Evolutionary conservation across 2,329 filamentous ascomycete species (phyloP), one percentile per base, ranked within the genome.

Genomic region (Setomelanomma holmii): DNA sequence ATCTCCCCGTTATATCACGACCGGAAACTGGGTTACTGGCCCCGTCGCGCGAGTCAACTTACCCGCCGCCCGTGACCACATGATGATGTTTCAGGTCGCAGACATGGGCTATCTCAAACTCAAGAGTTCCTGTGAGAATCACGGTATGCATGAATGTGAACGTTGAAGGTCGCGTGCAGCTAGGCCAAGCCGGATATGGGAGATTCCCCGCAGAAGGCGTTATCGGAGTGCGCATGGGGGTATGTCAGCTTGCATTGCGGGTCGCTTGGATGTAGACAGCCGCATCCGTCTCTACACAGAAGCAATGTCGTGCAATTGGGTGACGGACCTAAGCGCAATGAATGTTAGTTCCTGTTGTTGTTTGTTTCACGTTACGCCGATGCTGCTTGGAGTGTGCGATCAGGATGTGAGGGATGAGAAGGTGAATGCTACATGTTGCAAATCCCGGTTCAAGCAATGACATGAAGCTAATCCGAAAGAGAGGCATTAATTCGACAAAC

Each of bases 161-260:
- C 16, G 34, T 36, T n/a, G 4, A 36, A 17, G 24, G 24, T 12
- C 6, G 7, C 16, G n/a, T 17, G 34, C 34, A 16, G 34, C 3
- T 7, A 10, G 34, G 34, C 43, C 43, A 45, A 45, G 43, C 33
- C 33, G 33, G 43, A 36, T 23, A 16, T 2, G 33, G 30, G 16
- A 35, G 14, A 24, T 40, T 40, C 35, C 33, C 45, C 24, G 44
- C 44, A 35, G 8, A 11, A 45, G 21, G 51, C 42, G 42, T 45
- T 45, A 17, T 36, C 20, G n/a, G 20, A 22, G 19, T 14, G 43
- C 34, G 34, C 16, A 36, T 17, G 14, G 16, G 34, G 34, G 34
- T 30, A 30, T 30, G 14, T n/a, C 34, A 16, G 14, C 4, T 7
- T 36, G n/a, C 34, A 36, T 36, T 10, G 10, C 14, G 27, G 27